A percentile compares a stretch with the other conserved stretches of the same genome.
These are phyloP conservation scores for Bryopsis sp. DNA, from an alignment of 139 green algal species.

Conservation along the genomic window DNA sequence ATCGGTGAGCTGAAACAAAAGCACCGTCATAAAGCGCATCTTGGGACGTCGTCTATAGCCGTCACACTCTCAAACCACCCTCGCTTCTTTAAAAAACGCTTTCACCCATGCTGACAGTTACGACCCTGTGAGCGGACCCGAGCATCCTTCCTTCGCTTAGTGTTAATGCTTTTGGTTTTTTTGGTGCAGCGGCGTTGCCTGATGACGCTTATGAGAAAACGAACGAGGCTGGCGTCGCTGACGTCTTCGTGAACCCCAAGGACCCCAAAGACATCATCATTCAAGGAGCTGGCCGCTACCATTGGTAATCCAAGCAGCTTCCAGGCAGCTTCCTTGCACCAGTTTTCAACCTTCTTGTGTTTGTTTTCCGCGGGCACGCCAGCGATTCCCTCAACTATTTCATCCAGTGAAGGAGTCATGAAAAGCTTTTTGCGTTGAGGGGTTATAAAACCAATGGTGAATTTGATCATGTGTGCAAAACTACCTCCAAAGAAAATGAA, in stretches of 20 bases:
- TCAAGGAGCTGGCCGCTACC: slow-evolving; percentile 4
- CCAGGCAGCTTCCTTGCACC: neutral
- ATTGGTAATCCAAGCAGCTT: slow-evolving; percentile 7
- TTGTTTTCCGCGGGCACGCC: neutral
- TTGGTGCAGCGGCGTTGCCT: slow-evolving; percentile 5
- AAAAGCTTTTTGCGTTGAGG: neutral
- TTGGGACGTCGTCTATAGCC: neutral
- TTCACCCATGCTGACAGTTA: neutral
- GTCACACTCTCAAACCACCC: neutral
- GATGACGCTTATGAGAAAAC: neutral
- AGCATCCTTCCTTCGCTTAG: neutral
- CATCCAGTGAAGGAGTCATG: neutral
- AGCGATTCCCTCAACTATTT: neutral
- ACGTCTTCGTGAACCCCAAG: neutral
- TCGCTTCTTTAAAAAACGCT: neutral
- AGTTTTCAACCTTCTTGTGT: neutral
- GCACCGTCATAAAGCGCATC: neutral
- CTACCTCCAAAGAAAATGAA: neutral
- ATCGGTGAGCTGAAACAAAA: neutral
- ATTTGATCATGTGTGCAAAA: neutral
- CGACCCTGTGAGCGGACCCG: neutral
- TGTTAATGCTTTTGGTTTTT: neutral
- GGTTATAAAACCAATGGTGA: neutral
- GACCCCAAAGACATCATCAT: slow-evolving; percentile 12
- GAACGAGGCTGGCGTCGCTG: neutral